Evolutionary conservation across 2,329 filamentous ascomycete genomes (phyloP).

Genomic region (Trichoderma aggressivum): DNA sequence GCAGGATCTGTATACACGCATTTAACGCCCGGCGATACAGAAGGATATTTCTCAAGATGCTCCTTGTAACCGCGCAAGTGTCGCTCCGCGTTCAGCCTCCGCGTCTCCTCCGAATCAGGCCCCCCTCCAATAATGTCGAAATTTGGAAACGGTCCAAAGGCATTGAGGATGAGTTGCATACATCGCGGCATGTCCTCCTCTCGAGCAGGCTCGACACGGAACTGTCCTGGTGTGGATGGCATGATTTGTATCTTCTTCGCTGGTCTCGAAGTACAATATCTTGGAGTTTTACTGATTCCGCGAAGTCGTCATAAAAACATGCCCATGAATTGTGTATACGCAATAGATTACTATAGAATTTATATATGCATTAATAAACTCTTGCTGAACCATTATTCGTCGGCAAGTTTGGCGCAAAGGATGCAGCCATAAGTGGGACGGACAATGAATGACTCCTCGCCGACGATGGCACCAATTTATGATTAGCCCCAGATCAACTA

Average conservation of each 20-base stretch:
- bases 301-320: background rate
- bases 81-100: background rate
- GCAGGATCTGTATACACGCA: slow-evolving; percentile 14
- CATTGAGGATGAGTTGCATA: slow-evolving; percentile 14
- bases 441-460: background rate
- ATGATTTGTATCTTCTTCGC: background rate
- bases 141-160: slow-evolving; percentile 6
- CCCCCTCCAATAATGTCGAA: slow-evolving; percentile 3
- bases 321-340: background rate
- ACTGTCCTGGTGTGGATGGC: background rate
- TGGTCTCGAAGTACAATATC: background rate
- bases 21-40: slow-evolving; percentile 9
- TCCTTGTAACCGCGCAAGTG: slow-evolving; percentile 1
- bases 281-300: background rate
- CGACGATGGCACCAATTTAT: background rate
- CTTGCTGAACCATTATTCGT: background rate
- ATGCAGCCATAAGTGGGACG: background rate
- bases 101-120: slow-evolving; percentile 6
- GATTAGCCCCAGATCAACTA: background rate
- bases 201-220: slow-evolving; percentile 8
- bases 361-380: too few species aligned
- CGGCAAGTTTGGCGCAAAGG: background rate
- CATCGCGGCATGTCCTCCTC: slow-evolving; percentile 21
- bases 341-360: background rate
- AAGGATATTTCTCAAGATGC: slow-evolving; percentile 13